Conservation (phyloP, 768 basidiomycete genomes). For the Trichaptum fuscoviolaceum region DNA sequence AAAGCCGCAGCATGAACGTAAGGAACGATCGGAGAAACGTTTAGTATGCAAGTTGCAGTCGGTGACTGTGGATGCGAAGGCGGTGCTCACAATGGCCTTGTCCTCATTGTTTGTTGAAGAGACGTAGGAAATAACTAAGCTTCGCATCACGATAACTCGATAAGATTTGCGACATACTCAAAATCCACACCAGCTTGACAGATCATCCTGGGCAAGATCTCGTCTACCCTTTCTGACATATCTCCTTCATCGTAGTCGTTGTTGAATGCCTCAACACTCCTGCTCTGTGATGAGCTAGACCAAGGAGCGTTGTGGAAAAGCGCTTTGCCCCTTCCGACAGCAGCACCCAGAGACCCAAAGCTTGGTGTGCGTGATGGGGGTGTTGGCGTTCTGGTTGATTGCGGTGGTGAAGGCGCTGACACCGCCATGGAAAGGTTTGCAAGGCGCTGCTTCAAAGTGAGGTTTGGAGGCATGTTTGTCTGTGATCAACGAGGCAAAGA, state of each 20-base stretch:
- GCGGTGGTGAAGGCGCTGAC: conserved; percentile 35
- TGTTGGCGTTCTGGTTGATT: conserved; percentile 19
- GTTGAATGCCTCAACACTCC: conserved; percentile 15
- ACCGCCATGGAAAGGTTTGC: conserved; percentile 53
- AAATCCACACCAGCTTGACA: conserved; percentile 89
- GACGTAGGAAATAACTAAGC: conserved; percentile 1
- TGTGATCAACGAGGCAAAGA: not conserved
- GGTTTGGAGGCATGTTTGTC: conserved; percentile 12
- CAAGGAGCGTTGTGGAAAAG: conserved; percentile 50
- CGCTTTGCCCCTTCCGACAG: conserved; percentile 26
- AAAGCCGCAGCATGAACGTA: not conserved
- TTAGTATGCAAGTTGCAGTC: not conserved
- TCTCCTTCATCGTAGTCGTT: conserved; percentile 29
- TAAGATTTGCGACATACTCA: conserved; percentile 49
- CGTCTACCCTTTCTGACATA: conserved; percentile 38
- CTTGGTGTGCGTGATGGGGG: conserved; percentile 18
- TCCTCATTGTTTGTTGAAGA: conserved; percentile 39
- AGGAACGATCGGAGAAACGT: conserved; percentile 1
- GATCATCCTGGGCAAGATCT: conserved; percentile 66
- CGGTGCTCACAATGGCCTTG: conserved; percentile 72
- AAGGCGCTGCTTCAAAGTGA: conserved; percentile 61
- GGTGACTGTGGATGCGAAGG: conserved; percentile 6
- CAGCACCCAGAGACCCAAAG: conserved; percentile 21
- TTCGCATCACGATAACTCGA: conserved; percentile 7
- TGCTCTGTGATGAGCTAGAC: conserved; percentile 31